Evolutionary conservation across 1,284 basidiomycete species (phyloP).

Genomic region (Xanthoconium separans): DNA sequence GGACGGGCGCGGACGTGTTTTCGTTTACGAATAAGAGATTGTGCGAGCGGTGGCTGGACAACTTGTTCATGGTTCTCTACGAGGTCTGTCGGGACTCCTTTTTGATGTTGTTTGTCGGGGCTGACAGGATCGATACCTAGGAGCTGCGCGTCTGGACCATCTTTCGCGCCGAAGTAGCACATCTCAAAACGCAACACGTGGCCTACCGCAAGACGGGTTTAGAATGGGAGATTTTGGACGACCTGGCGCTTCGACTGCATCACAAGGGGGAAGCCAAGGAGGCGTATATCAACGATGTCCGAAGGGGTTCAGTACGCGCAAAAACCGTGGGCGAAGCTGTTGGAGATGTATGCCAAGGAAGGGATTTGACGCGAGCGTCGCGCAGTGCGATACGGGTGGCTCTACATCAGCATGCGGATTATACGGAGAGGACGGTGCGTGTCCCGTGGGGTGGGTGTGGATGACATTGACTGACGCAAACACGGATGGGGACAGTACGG

Average conservation of each 20-base stretch:
- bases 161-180: conserved; percentile 98
- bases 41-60: conserved; percentile 98
- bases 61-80: conserved; percentile 97
- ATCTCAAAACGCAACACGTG: conserved; percentile 97
- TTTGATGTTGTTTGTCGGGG: too few species aligned
- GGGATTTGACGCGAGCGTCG: conserved; percentile 86
- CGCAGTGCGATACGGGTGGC: conserved; percentile 92
- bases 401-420: conserved; percentile 87
- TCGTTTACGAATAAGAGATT: conserved; percentile 96
- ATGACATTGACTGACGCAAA: too few species aligned
- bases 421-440: conserved; percentile 76
- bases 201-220: conserved; percentile 95
- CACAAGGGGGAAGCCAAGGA: conserved; percentile 99
- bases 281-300: conserved; percentile 91
- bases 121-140: conserved; percentile 48
- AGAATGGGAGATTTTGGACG: conserved; percentile 99
- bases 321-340: conserved; percentile 88
- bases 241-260: conserved; percentile 87
- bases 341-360: conserved; percentile 95
- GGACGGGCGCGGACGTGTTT: conserved; percentile 76
- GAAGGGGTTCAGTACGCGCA: conserved; percentile 84
- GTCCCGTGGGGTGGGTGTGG: too few species aligned
- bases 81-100: conserved; percentile 74
- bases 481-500: conserved; percentile 61
- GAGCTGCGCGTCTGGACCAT: conserved; percentile 98